Base-by-base conservation (phyloP, 1,284 basidiomycete species). In the Ganoderma boninense region DNA sequence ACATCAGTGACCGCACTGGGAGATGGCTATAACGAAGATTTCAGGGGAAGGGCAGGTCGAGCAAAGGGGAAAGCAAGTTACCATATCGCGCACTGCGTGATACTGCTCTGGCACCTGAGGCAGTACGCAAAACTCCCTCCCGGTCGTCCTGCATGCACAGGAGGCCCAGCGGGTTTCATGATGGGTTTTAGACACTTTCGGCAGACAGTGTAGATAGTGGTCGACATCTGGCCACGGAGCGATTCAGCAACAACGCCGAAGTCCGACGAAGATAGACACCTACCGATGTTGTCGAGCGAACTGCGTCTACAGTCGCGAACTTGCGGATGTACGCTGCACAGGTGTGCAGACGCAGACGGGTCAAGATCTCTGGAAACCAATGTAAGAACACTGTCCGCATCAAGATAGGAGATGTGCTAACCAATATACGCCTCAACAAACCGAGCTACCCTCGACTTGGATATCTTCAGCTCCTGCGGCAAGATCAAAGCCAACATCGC, bases 361-460 rank as follows among this genome's bases (percentile, higher is more conserved):
- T 84, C 44, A 95, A 80, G 56, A 90, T 80, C 44, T 93, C 93
- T 95, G 71, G 0, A 62, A 8, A 11, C 20, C 29, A 66, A 14
- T 60, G 70, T n/a, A 64, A 57, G 54, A 18, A n/a, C 0, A 4
- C 8, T 8, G 40, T 5, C 10, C 35, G 14, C 18, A 6, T 62
- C 38, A 35, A 44, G 40, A 62, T 13, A 46, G 6, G n/a, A 8
- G 5, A 7, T 8, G 59, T 60, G 57, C 79, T 23, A 20, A 94
- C 93, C 93, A 38, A 93, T 84, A 76, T 95, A 95, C 1, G 89
- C 82, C 69, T 93, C 91, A 18, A 93, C 76, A 69, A 93, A 91
- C 56, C 86, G 84, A 35, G 83, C 75, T n/a, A 82, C 80, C 57
- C 88, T 82, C 64, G 77, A 77, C 40, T 79, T 78, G 5, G 81